These are phyloP conservation scores for Talaromyces marneffei DNA, from an alignment of 2,329 filamentous ascomycete species.

Conservation along the genomic window DNA sequence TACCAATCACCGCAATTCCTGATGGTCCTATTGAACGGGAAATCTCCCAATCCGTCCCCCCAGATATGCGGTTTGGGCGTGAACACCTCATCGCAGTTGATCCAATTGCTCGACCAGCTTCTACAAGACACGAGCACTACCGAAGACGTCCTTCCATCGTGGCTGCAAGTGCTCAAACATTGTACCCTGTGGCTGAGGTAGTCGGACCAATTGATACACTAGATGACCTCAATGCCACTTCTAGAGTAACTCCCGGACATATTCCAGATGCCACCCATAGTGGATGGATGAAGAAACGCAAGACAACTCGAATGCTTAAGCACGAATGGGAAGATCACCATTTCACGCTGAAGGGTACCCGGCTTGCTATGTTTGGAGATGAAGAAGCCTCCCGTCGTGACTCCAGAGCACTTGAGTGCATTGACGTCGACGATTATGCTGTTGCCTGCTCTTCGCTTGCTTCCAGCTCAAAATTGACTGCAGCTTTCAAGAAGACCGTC, in stretches of 20 bases:
- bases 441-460: slow-evolving; percentile 64
- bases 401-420: slow-evolving; percentile 27
- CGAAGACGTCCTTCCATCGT: too few relatives aligned
- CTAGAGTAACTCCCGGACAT: neutral
- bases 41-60: slow-evolving; percentile 82
- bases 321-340: slow-evolving; percentile 93
- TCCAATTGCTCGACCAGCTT: slow-evolving; percentile 13
- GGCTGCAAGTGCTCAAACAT: slow-evolving; percentile 19
- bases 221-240: slow-evolving; percentile 16
- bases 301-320: slow-evolving; percentile 78
- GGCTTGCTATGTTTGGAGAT: slow-evolving; percentile 43
- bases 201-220: slow-evolving; percentile 28
- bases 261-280: slow-evolving; percentile 66
- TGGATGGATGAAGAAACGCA: slow-evolving; percentile 91
- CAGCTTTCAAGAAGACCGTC: slow-evolving; percentile 65
- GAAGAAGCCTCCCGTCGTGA: slow-evolving; percentile 21
- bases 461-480: slow-evolving; percentile 72
- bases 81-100: slow-evolving; percentile 28
- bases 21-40: slow-evolving; percentile 70
- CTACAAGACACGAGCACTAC: slow-evolving; percentile 39
- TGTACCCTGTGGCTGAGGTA: slow-evolving; percentile 22
- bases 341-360: slow-evolving; percentile 74
- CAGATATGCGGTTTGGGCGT: slow-evolving; percentile 76
- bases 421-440: slow-evolving; percentile 38
- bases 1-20: slow-evolving; percentile 69